Evolutionary conservation across 192 early-diverging fungal species (phyloP).

Genomic region (Entomortierella beljakovae): DNA sequence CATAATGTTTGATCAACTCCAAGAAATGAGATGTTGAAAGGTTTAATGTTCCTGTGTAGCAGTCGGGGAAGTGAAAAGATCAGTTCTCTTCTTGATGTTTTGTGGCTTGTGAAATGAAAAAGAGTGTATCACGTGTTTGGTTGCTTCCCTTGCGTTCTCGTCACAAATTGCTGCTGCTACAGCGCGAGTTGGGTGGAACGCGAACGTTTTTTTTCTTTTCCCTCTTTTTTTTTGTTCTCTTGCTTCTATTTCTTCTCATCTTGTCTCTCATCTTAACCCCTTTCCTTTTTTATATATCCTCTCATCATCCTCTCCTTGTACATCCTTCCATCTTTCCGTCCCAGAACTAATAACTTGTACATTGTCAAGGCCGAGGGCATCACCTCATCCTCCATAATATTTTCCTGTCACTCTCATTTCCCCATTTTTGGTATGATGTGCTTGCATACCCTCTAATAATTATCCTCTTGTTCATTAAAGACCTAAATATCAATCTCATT

Average conservation of each 20-base stretch:
- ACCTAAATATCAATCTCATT: not conserved
- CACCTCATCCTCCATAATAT: constrained; percentile 2
- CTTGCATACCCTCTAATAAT: not conserved
- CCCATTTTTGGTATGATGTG: constrained; percentile 1
- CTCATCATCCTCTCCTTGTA: constrained; percentile 3
- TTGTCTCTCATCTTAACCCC: not conserved
- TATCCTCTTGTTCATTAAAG: not conserved
- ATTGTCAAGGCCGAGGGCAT: constrained; percentile 10
- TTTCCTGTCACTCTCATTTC: not conserved
- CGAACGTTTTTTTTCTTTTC: not conserved
- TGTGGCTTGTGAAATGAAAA: not conserved
- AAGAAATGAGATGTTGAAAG: not conserved
- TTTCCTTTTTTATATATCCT: not conserved
- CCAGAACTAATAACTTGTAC: not conserved
- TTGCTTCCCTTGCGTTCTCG: not conserved
- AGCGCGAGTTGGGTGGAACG: constrained; percentile 4
- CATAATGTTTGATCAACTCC: constrained; percentile 59
- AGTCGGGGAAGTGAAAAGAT: not conserved
- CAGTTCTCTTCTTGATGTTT: no score
- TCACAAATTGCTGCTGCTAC: not conserved
- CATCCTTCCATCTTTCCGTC: not conserved
- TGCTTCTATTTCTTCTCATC: not conserved
- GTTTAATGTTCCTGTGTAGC: no score
- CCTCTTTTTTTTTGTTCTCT: not conserved
- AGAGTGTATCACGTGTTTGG: not conserved